Evolutionary conservation across 371 early-diverging fungal species (phyloP), one percentile per base, ranked within the genome.

Genomic region (Mortierella sp.): DNA sequence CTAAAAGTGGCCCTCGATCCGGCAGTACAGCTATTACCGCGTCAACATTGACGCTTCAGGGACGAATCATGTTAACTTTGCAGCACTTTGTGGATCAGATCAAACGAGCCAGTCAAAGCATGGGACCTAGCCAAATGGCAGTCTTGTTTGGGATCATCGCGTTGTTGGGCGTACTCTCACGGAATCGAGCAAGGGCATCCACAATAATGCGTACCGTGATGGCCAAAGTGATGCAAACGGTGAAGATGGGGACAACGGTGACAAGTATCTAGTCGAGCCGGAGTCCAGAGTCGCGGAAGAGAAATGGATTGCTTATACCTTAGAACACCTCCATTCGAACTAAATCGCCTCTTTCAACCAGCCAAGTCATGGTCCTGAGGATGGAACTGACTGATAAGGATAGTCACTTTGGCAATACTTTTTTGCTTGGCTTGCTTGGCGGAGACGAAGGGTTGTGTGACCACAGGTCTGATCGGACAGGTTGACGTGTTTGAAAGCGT

Each of bases 211-310:
- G 53, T 52, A 47, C 59, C 12, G 67, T 51, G 28, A 49, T 59
- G 50, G 37, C 29, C 39, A 73, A 73, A 27, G 57, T 73, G 60
- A 63, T 67, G 63, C 74, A 73, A 40, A 73, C 74, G 17, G 29
- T 67, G 43, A 73, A 67, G 50, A 73, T 73, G 74, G 74, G 74
- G 19, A 73, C 74, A 12, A 67, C 74, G 0, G 67, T 73, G n/a
- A 73, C 73, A 5, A 67, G 73, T 47, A 65, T 66, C 51, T 66
- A 31, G 48, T 8, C 16, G 19, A n/a, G n/a, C n/a, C n/a, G n/a
- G n/a, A n/a, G n/a, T n/a, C n/a, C n/a, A n/a, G n/a, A n/a, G n/a
- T n/a, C n/a, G n/a, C n/a, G n/a, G n/a, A n/a, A n/a, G n/a, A n/a
- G n/a, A n/a, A n/a, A n/a, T n/a, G n/a, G n/a, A n/a, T n/a, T n/a